A percentile compares a stretch with the other conserved stretches of the same genome.
Conservation (phyloP, 2,329 filamentous ascomycete genomes). For the Hypomyces rosellus region DNA sequence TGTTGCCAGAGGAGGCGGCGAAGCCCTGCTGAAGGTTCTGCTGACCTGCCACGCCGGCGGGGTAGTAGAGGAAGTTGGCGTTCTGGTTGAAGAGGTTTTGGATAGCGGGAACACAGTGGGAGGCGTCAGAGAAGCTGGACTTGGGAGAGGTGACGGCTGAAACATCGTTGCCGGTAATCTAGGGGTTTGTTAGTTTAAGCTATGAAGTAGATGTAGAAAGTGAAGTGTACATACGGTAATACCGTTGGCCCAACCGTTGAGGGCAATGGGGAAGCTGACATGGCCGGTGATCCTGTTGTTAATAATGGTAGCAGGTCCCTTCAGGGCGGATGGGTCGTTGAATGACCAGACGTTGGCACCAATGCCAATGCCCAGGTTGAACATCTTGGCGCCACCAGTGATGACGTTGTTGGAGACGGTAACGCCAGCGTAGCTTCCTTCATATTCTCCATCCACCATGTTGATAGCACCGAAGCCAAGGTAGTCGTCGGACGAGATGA, state of each 20-base stretch:
- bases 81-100: constrained; percentile 17
- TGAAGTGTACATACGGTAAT: constrained; percentile 8
- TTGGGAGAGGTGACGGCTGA: constrained; percentile 15
- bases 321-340: constrained; percentile 13
- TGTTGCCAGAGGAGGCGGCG: constrained; percentile 15
- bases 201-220: too few relatives aligned
- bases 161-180: constrained; percentile 18
- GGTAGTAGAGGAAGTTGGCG: constrained; percentile 18
- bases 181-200: not conserved
- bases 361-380: constrained; percentile 21
- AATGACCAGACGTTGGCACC: constrained; percentile 20
- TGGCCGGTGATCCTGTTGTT: constrained; percentile 18
- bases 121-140: constrained; percentile 17
- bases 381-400: constrained; percentile 12
- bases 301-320: constrained; percentile 15
- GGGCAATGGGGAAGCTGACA: constrained; percentile 19
- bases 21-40: constrained; percentile 18
- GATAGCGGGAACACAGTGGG: constrained; percentile 13
- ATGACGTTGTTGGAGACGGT: constrained; percentile 19
- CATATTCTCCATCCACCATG: constrained; percentile 19
- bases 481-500: constrained; percentile 17
- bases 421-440: constrained; percentile 19
- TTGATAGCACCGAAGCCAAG: constrained; percentile 22
- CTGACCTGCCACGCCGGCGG: constrained; percentile 14
- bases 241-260: constrained; percentile 21